Conservation (phyloP, 2,329 filamentous ascomycete genomes). For the Hymenotorrendiella dingleyae region DNA sequence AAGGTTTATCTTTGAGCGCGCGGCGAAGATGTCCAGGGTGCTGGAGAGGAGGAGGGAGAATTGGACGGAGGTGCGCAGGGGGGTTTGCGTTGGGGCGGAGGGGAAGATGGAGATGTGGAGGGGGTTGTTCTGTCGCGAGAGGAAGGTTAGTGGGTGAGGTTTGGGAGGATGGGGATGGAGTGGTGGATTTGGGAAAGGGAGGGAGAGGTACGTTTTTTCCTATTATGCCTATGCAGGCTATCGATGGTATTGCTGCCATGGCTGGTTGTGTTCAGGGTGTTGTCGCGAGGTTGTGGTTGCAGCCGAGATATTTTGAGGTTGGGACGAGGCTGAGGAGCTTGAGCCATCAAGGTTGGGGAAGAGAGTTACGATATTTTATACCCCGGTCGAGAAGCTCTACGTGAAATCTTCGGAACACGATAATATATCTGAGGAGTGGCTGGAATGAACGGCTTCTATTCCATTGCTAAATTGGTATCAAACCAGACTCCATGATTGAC, state of each 20-base stretch:
- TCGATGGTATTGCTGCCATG: conserved; percentile 63
- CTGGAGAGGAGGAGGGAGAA: conserved; percentile 88
- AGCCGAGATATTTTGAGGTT: conserved; percentile 2
- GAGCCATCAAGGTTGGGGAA: conserved; percentile 3
- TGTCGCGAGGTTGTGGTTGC: neutral
- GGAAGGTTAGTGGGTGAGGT: neutral
- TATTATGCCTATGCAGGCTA: conserved; percentile 90
- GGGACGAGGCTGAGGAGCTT: conserved; percentile 1
- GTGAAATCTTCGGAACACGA: too few species aligned
- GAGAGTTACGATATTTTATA: too few species aligned
- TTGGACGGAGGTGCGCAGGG: conserved; percentile 70
- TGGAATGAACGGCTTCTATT: too few species aligned
- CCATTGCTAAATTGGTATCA: too few species aligned
- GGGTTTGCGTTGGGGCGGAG: conserved; percentile 36
- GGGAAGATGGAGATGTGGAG: conserved; percentile 90
- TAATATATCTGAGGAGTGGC: too few species aligned
- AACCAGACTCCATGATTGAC: too few species aligned
- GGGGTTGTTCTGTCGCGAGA: conserved; percentile 76
- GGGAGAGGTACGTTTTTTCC: conserved; percentile 74
- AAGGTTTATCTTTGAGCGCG: conserved; percentile 67
- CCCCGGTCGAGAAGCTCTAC: too few species aligned
- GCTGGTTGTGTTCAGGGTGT: conserved; percentile 4
- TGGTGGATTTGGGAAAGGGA: too few species aligned
- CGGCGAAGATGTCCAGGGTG: conserved; percentile 89
- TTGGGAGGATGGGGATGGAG: neutral